A percentile compares a stretch with the other conserved stretches of the same genome.
These are phyloP conservation scores for Limnanthes douglasii DNA, from an alignment of 345 rosid genomes.

Conservation along the genomic window DNA sequence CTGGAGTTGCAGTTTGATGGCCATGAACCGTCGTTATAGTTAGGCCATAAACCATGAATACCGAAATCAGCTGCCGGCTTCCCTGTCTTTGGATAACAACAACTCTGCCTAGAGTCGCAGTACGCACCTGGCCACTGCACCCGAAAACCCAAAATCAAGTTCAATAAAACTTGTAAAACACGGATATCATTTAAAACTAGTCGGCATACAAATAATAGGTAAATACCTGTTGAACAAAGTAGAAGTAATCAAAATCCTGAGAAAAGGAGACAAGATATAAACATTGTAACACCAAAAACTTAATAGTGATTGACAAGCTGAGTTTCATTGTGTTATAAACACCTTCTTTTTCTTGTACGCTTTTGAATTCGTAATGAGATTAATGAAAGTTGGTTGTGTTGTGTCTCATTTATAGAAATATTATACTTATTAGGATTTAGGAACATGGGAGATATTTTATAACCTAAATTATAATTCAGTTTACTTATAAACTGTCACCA, in stretches of 20 bases:
- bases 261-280: constrained; percentile 24
- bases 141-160: neutral
- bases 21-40: constrained; percentile 50
- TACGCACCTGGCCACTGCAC: constrained; percentile 89
- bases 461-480: too few species aligned
- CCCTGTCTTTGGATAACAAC: constrained; percentile 78
- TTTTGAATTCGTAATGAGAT: too few species aligned
- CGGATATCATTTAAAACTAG: neutral
- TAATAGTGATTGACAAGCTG: too few species aligned
- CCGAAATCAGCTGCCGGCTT: constrained; percentile 76
- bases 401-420: too few species aligned
- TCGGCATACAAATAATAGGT: neutral
- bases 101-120: constrained; percentile 43
- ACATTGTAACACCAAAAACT: constrained; percentile 23
- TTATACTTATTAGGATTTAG: too few species aligned
- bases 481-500: too few species aligned
- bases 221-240: constrained; percentile 61
- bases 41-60: constrained; percentile 94
- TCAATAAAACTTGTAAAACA: neutral
- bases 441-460: too few species aligned
- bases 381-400: too few species aligned
- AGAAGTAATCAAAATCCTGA: constrained; percentile 75
- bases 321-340: too few species aligned
- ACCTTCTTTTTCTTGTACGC: too few species aligned
- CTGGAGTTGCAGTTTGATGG: constrained; percentile 52